Conservation (phyloP, 768 basidiomycete genomes). For the Auricularia sp. region DNA sequence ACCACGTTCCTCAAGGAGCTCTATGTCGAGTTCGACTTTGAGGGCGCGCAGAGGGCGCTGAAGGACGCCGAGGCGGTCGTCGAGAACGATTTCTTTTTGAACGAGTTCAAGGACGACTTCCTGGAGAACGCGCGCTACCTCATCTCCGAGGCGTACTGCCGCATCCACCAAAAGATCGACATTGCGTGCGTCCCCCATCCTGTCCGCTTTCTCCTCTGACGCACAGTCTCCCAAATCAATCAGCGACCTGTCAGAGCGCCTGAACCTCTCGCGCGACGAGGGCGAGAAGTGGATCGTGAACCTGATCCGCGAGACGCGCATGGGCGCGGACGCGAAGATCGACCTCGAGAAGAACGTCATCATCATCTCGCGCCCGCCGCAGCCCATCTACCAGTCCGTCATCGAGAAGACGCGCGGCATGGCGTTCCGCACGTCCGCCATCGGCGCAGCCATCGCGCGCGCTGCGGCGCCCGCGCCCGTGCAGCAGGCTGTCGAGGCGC, state of each 20-base stretch:
- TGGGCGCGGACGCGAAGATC: constrained; percentile 96
- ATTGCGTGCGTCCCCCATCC: constrained; percentile 47
- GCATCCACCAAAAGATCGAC: constrained; percentile 90
- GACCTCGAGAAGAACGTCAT: constrained; percentile 98
- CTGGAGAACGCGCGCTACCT: constrained; percentile 93
- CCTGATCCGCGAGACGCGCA: constrained; percentile 92
- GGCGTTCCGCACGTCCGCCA: constrained; percentile 80
- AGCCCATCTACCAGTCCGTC: constrained; percentile 85
- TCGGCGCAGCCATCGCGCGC: constrained; percentile 63
- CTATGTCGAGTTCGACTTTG: constrained; percentile 93
- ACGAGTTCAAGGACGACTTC: constrained; percentile 85
- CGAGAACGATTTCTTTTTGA: constrained; percentile 88
- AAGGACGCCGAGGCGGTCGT: constrained; percentile 72
- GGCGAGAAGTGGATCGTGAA: constrained; percentile 99
- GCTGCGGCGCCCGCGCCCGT: constrained; percentile 9
- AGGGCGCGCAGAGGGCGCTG: constrained; percentile 81
- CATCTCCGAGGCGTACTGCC: constrained; percentile 94
- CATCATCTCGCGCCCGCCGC: constrained; percentile 82
- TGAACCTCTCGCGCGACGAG: constrained; percentile 89
- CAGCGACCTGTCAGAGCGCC: constrained; percentile 85
- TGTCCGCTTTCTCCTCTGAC: background rate
- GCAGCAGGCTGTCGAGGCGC: background rate
- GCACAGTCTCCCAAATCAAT: background rate
- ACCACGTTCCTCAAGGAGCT: constrained; percentile 90
- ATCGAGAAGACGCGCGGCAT: constrained; percentile 94